Conservation (phyloP, 129 eudicot genomes). For the Saussurea involucrata region DNA sequence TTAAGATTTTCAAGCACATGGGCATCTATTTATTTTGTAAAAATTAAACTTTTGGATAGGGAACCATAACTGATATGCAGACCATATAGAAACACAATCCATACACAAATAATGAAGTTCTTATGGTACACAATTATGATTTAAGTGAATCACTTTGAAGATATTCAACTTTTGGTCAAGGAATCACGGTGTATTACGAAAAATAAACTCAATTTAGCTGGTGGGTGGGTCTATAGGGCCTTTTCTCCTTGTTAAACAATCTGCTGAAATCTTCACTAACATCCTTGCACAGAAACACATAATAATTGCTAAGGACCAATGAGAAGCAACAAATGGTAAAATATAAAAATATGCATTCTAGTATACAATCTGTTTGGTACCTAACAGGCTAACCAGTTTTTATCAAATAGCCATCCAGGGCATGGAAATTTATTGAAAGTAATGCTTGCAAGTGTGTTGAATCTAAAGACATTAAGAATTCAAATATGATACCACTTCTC, state of each 20-base stretch:
- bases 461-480: too few species aligned
- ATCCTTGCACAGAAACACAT: not conserved
- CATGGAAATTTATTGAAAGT: slow-evolving; percentile 77
- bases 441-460: slow-evolving; percentile 93
- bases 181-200: too few species aligned
- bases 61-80: not conserved
- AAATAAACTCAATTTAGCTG: not conserved
- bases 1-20: slow-evolving; percentile 11
- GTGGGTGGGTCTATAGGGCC: not conserved
- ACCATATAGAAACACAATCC: not conserved
- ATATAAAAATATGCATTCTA: slow-evolving; percentile 14
- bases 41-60: not conserved
- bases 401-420: slow-evolving; percentile 74
- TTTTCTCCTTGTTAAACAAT: not conserved
- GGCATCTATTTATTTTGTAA: slow-evolving; percentile 4
- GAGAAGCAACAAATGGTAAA: slow-evolving; percentile 10
- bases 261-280: not conserved
- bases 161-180: too few species aligned
- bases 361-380: slow-evolving; percentile 38
- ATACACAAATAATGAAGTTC: not conserved
- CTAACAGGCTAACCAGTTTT: slow-evolving; percentile 72
- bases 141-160: too few species aligned
- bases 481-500: too few species aligned
- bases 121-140: not conserved
- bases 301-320: not conserved